Percentiles rank a stretch among this genome's conserved stretches.
Evolutionary conservation across 768 basidiomycete species (phyloP).

Genomic region (Pleurotus citrinopileatus): DNA sequence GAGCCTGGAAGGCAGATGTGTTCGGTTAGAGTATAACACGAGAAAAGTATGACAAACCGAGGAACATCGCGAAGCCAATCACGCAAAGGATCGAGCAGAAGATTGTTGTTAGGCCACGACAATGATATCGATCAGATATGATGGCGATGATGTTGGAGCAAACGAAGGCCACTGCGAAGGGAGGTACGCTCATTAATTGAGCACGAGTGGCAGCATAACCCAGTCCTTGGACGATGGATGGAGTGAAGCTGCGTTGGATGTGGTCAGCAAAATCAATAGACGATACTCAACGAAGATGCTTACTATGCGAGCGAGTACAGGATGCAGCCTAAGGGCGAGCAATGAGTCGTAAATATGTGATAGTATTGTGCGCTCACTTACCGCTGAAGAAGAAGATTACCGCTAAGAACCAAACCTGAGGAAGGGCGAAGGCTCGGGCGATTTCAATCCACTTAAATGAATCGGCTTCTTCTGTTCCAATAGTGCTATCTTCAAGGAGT

Average conservation of each 20-base stretch:
- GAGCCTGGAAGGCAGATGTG: slow-evolving; percentile 26
- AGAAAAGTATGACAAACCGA: slow-evolving; percentile 33
- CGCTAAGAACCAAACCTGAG: slow-evolving; percentile 53
- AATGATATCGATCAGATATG: slow-evolving; percentile 50
- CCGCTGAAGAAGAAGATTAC: slow-evolving; percentile 54
- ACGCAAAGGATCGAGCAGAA: slow-evolving; percentile 39
- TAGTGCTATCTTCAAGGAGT: slow-evolving; percentile 39
- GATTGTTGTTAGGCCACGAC: slow-evolving; percentile 46
- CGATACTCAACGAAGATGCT: slow-evolving; percentile 17
- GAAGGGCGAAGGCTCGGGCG: slow-evolving; percentile 39
- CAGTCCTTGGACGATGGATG: slow-evolving; percentile 64
- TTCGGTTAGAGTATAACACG: background rate
- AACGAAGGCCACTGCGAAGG: slow-evolving; percentile 48
- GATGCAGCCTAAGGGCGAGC: slow-evolving; percentile 21
- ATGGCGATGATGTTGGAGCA: slow-evolving; percentile 27
- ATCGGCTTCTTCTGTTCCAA: slow-evolving; percentile 25
- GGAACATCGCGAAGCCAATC: slow-evolving; percentile 54
- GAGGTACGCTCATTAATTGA: slow-evolving; percentile 63
- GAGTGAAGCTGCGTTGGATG: slow-evolving; percentile 50
- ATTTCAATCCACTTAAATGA: slow-evolving; percentile 59
- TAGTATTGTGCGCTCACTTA: slow-evolving; percentile 13
- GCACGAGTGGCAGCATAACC: slow-evolving; percentile 52
- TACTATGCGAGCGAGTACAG: slow-evolving; percentile 51
- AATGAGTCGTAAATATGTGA: background rate
- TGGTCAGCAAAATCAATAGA: background rate